These are phyloP conservation scores for Juglanconis oblonga DNA, from an alignment of 2,329 filamentous ascomycete species.

Conservation along the genomic window DNA sequence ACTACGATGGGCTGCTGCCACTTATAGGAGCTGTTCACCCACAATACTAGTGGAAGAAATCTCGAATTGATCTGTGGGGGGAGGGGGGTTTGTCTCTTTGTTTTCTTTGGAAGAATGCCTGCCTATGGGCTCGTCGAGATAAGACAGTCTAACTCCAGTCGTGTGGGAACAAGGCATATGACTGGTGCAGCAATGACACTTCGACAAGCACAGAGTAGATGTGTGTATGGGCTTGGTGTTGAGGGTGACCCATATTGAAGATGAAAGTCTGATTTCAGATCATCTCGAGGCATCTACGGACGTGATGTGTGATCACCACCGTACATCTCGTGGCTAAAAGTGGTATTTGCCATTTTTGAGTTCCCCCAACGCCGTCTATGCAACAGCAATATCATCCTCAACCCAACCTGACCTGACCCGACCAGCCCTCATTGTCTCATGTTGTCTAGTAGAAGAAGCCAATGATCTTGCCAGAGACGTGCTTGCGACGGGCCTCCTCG, in stretches of 20 bases:
- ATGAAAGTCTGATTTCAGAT: conserved; percentile 13
- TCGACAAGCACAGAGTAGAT: not conserved
- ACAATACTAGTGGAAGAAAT: too few relatives aligned
- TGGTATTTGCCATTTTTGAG: conserved; percentile 12
- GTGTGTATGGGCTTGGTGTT: not conserved
- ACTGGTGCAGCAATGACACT: not conserved
- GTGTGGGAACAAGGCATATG: too few relatives aligned
- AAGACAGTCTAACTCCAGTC: too few relatives aligned
- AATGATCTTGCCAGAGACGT: conserved; percentile 98
- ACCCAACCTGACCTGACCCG: conserved; percentile 1
- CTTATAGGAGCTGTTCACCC: too few relatives aligned
- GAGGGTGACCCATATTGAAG: not conserved
- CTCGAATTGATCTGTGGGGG: too few relatives aligned
- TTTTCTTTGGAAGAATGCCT: too few relatives aligned
- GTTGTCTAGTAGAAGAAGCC: conserved; percentile 92
- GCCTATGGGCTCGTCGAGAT: too few relatives aligned
- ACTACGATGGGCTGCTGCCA: too few relatives aligned
- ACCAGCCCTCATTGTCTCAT: not conserved
- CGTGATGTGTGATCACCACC: conserved; percentile 4
- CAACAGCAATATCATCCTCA: conserved; percentile 19
- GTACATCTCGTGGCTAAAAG: conserved; percentile 3
- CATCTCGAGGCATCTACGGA: conserved; percentile 9
- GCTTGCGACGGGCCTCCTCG: conserved; percentile 98
- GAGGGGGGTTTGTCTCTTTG: too few relatives aligned
- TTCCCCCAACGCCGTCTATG: conserved; percentile 24